Percentiles rank a stretch among this genome's conserved stretches.
Evolutionary conservation across 2,329 filamentous ascomycete species (phyloP).

Genomic region (Immersiporthe knoxdaviesiana): DNA sequence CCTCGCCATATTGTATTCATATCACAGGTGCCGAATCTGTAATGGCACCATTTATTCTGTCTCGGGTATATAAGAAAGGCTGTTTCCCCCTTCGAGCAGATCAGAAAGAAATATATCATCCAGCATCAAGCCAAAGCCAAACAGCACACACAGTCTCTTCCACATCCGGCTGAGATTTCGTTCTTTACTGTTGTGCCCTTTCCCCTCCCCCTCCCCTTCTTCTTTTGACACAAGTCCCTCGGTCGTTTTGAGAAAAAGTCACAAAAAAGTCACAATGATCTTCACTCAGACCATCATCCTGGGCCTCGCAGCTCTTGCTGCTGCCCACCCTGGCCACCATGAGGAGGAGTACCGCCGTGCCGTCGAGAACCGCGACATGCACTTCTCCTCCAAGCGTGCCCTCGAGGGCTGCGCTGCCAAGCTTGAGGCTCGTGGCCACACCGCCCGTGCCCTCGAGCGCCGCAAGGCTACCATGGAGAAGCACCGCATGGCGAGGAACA

Average conservation of each 20-base stretch:
- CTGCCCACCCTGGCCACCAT: slow-evolving; percentile 21
- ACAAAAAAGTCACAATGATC: slow-evolving; percentile 12
- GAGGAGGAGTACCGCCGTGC: slow-evolving; percentile 11
- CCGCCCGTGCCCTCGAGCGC: slow-evolving; percentile 21
- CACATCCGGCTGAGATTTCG: background rate
- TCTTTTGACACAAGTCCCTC: background rate
- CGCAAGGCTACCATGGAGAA: slow-evolving; percentile 13
- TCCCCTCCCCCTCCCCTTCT: no score
- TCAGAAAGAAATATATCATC: background rate
- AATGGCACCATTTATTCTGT: background rate
- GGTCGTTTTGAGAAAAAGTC: background rate
- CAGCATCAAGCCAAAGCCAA: background rate
- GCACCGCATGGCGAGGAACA: slow-evolving; percentile 17
- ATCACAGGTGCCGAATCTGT: background rate
- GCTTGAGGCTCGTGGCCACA: slow-evolving; percentile 22
- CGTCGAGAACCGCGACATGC: background rate
- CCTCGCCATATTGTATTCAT: background rate
- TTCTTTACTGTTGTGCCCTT: no score
- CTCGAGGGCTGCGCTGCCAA: slow-evolving; percentile 25
- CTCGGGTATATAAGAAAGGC: slow-evolving; percentile 8
- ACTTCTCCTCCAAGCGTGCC: slow-evolving; percentile 10
- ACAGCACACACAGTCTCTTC: background rate
- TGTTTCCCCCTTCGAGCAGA: background rate
- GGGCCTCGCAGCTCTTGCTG: slow-evolving; percentile 16
- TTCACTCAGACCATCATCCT: slow-evolving; percentile 19